Base-by-base conservation (phyloP, 306 rosid species). In the Sindora glabra region DNA sequence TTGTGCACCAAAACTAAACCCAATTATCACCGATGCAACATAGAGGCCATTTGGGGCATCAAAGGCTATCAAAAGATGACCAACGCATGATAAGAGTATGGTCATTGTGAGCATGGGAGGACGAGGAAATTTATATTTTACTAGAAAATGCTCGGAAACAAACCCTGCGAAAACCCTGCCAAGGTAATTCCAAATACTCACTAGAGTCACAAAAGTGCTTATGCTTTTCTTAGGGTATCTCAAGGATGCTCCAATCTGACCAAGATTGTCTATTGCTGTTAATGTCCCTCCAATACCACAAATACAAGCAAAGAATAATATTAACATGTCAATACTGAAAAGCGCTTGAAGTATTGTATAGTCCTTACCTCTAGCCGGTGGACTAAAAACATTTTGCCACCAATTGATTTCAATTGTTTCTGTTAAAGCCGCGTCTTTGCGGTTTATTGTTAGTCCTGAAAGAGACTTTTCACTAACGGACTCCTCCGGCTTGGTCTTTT, bases 151-250 rank as follows among this genome's bases (percentile, higher is more conserved):
- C 44, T 81, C 86, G 0, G 86, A 81, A n/a, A 5, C 65, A 56
- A 81, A 81, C 29, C 86, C 86, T 0, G 86, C 48, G 3, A 55
- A 54, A 0, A 81, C 86, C 5, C 86, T 54, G 21, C 86, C 86
- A 23, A 81, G 74, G 32, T 81, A 81, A 44, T 81, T 81, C 86
- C 86, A 81, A 22, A 81, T 81, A 61, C 86, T 81, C 1, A 81
- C 83, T 0, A 81, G 56, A 0, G 83, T 73, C 26, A 81, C 79
- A 15, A 81, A 81, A 0, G 86, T 81, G n/a, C n/a, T n/a, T n/a
- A n/a, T n/a, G n/a, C n/a, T n/a, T n/a, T n/a, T n/a, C n/a, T n/a
- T n/a, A n/a, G n/a, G n/a, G n/a, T n/a, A n/a, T n/a, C n/a, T n/a
- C n/a, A n/a, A n/a, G n/a, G n/a, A n/a, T n/a, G n/a, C n/a, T n/a